Evolutionary conservation across 2,329 filamentous ascomycete genomes (phyloP), one percentile per base, ranked within the genome.

Genomic region (Colletotrichum australisinense): DNA sequence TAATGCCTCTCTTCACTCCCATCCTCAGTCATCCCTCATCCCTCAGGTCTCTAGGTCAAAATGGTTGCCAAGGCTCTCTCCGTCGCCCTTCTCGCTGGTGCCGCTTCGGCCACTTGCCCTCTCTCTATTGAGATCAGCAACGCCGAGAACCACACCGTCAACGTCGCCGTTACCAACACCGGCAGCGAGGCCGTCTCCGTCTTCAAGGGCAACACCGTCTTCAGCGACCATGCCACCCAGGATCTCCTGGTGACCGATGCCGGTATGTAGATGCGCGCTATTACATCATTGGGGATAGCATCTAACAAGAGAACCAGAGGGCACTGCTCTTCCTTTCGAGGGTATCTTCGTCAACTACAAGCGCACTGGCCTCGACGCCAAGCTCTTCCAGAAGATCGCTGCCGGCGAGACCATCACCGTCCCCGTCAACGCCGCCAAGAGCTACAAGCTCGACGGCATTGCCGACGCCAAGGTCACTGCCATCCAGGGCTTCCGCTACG

Each of bases 311-410:
- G 8, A 8, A 7, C 1, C 35, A 73, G 67, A 65, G 56, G 71
- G 71, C 56, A 73, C 52, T 11, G 56, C 71, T 14, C 71, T 73
- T 5, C 71, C 71, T 4, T 73, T 73, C 60, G 49, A 73, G 7
- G 71, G 71, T 19, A n/a, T 73, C 46, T 73, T 55, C 24, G 71
- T 73, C 60, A 73, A 71, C 62, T 73, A 73, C 62, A 73, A 73
- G 62, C 67, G 67, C 7, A 70, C 32, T 5, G 67, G 67, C 46
- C 71, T 73, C 24, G n/a, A 46, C 7, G 55, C 67, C 35, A 42
- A 35, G 24, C 52, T 67, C 9, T 73, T 73, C 67, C 67, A 71
- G 62, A 73, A 62, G 67, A 73, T 73, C 14, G 71, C 70, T 16
- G 67, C 71, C 11, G 71, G 71, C 2, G 30, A 73, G 35, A 73